Evolutionary conservation across 202 grass and related monocot species (phyloP), one percentile per base, ranked within the genome.

Genomic region (Brachypodium distachyon): DNA sequence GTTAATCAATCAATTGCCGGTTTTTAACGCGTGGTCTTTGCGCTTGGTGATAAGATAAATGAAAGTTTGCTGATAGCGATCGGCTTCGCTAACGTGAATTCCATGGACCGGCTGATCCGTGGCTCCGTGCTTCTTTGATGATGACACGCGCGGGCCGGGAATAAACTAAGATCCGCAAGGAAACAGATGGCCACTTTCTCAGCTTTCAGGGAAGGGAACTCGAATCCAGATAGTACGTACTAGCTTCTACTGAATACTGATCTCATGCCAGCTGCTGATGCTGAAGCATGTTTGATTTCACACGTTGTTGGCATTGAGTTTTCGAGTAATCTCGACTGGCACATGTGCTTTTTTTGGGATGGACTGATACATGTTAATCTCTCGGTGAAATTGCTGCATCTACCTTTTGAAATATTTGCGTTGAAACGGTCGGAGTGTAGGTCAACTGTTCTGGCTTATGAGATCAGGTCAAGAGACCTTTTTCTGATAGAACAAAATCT

Each of bases 21-120:
- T n/a, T n/a, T n/a, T n/a, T n/a, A 17, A 26, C 28, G 22, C 60
- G 9, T 67, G 50, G 33, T 49, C 65, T 23, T 34, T 80, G 54
- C 19, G 55, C 18, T 27, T 40, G 56, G 16, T n/a, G 16, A 40
- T 43, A 57, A 51, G 72, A 51, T 23, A 42, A 31, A 69, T 12
- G 4, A 69, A 21, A 43, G 44, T 16, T 40, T 33, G 61, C 9
- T 38, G 83, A 52, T 14, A 33, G 28, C 3, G 72, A 77, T 29
- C 1, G 22, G 61, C 60, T 34, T 17, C 16, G 5, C 4, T 22
- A 79, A 67, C 46, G 80, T 61, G 80, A 54, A 83, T 79, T 43
- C 66, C 25, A 38, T 87, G 85, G 26, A 54, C 26, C 12, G n/a
- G n/a, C n/a, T n/a, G 68, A 67, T 83, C 26, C 42, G 8, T 36